Evolutionary conservation across 306 rosid species (phyloP), one percentile per base, ranked within the genome.

Genomic region (Prunus salicina): DNA sequence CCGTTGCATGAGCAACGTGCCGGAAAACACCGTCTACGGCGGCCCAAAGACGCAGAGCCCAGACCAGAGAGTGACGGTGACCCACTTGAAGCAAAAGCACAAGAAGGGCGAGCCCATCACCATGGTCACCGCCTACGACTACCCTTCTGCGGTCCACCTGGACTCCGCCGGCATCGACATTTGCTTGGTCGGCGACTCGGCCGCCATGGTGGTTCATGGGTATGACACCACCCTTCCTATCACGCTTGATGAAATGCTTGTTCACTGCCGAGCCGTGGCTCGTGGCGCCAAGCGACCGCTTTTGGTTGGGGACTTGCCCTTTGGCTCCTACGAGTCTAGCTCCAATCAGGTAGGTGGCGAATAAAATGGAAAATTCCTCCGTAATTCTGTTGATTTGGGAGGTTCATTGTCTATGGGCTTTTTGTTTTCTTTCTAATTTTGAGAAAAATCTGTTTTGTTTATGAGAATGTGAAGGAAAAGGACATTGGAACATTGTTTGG

Each of bases 181-280:
- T 9, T 87, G 90, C 25, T 87, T 95, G 5, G 98, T 92, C 20
- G 97, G 98, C 1, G 98, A 95, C 76, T 95, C 98, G 8, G 97
- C 90, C 0, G 64, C 98, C 77, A 95, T 95, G 98, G 98, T 92
- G 16, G 97, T 95, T 18, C 98, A 92, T n/a, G 98, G 97, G 2
- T 81, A 93, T 28, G 93, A 93, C 78, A 93, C 97, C 61, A 93
- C 96, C 0, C 87, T 93, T 6, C 94, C 97, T 0, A 93, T 93
- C 45, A 76, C 84, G 0, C 79, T 93, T 6, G 91, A 90, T 1
- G 93, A 93, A 61, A 90, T 90, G 88, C 96, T 94, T 14, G 91
- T 89, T 50, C 97, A 92, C 72, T 94, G 95, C 52, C 93, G 94
- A 6, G 84, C 96, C 2, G 96, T 89, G 49, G 95, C 96, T 25